Evolutionary conservation across 2,329 filamentous ascomycete genomes (phyloP).

Genomic region (Torrubiellomyces zombiae): DNA sequence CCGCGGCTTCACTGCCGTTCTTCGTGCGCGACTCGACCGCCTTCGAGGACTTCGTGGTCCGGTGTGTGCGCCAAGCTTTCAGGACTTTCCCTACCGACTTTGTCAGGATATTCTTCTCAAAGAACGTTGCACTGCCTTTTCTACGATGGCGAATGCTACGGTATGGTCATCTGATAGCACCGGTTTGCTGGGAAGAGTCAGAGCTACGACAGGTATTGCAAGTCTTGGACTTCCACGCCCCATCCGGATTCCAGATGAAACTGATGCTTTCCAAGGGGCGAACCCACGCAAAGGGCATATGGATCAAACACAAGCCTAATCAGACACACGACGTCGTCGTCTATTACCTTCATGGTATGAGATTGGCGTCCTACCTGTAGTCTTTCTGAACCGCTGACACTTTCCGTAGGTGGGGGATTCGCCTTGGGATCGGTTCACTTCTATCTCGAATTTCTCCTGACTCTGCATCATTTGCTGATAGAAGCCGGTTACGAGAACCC

Average conservation of each 20-base stretch:
- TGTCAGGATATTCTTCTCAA: conserved; percentile 63
- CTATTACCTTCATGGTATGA: conserved; percentile 64
- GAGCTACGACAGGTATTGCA: conserved; percentile 14
- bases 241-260: no score
- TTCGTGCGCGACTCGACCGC: conserved; percentile 54
- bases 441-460: conserved; percentile 68
- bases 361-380: no score
- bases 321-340: conserved; percentile 57
- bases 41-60: conserved; percentile 63
- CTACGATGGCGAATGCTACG: conserved; percentile 58
- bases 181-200: conserved; percentile 45
- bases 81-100: conserved; percentile 51
- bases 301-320: conserved; percentile 46
- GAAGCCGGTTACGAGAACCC: conserved; percentile 54
- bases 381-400: conserved; percentile 1
- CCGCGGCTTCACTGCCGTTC: conserved; percentile 22
- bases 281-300: conserved; percentile 44
- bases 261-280: no score
- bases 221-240: no score
- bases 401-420: conserved; percentile 53
- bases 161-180: conserved; percentile 47
- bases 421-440: conserved; percentile 70
- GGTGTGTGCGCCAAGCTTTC: conserved; percentile 66
- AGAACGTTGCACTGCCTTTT: conserved; percentile 56
- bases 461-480: conserved; percentile 51